These are phyloP conservation scores for Aspergillus kassunensis DNA, from an alignment of 495 filamentous ascomycete genomes.

Conservation along the genomic window DNA sequence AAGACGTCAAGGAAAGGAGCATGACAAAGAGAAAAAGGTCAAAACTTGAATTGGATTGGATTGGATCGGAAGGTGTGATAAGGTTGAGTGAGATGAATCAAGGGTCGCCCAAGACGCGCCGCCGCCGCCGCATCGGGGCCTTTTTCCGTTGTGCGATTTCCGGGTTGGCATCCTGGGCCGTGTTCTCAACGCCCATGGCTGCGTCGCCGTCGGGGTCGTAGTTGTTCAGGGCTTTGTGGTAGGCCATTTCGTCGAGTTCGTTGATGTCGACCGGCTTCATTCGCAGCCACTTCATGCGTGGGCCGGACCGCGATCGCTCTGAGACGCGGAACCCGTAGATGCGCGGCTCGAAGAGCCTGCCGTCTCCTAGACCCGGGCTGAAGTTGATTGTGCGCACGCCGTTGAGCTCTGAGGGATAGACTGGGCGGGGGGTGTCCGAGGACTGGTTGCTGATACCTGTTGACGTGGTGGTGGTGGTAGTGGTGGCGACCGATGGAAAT, in stretches of 20 bases:
- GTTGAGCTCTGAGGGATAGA: slow-evolving; percentile 66
- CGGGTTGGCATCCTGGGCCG: slow-evolving; percentile 27
- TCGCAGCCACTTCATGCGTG: slow-evolving; percentile 94
- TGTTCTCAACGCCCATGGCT: slow-evolving; percentile 28
- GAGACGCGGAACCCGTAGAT: slow-evolving; percentile 97
- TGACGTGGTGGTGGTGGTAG: slow-evolving; percentile 24
- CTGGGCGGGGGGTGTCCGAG: slow-evolving; percentile 28
- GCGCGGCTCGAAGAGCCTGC: slow-evolving; percentile 85
- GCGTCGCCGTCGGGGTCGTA: slow-evolving; percentile 49
- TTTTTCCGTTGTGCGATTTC: slow-evolving; percentile 47
- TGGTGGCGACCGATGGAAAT: slow-evolving; percentile 13
- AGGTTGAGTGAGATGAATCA: no score
- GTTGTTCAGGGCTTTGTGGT: slow-evolving; percentile 39
- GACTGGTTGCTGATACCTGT: slow-evolving; percentile 15
- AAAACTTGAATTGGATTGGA: neutral
- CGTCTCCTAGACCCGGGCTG: slow-evolving; percentile 77
- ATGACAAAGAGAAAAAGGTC: slow-evolving; percentile 11
- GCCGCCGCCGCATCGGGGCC: slow-evolving; percentile 47
- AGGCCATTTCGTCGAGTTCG: slow-evolving; percentile 75
- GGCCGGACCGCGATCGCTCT: slow-evolving; percentile 79
- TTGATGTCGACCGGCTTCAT: slow-evolving; percentile 73
- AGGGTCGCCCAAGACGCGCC: no score
- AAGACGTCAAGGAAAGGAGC: slow-evolving; percentile 6
- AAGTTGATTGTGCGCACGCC: slow-evolving; percentile 79
- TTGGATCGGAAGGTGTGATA: neutral